These are phyloP conservation scores for Rhizomucor pusillus DNA, from an alignment of 371 early-diverging fungal genomes.

Conservation along the genomic window DNA sequence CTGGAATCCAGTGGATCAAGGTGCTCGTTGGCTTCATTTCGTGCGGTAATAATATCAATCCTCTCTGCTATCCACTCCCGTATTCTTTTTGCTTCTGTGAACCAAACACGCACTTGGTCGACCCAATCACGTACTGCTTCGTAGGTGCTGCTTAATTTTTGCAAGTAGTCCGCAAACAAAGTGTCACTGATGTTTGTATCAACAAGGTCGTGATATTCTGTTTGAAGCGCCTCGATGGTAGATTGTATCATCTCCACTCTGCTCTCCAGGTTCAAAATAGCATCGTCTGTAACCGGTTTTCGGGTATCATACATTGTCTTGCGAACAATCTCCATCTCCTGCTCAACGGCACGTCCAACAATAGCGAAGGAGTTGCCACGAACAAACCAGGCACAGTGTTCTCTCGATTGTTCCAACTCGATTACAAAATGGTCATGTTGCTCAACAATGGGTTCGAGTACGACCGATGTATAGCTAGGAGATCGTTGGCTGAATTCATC, in stretches of 20 bases:
- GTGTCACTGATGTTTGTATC: neutral
- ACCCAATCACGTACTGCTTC: constrained; percentile 40
- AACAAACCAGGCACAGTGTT: constrained; percentile 6
- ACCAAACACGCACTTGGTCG: constrained; percentile 33
- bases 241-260: constrained; percentile 28
- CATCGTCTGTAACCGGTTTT: constrained; percentile 25
- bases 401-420: neutral
- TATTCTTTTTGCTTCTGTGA: constrained; percentile 30
- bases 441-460: constrained; percentile 5
- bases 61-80: constrained; percentile 38
- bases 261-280: constrained; percentile 33
- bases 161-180: constrained; percentile 7
- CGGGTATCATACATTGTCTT: constrained; percentile 31
- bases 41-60: constrained; percentile 28
- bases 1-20: constrained; percentile 35
- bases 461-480: neutral
- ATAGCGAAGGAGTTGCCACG: constrained; percentile 30
- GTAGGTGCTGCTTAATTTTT: constrained; percentile 19
- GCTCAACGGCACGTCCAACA: constrained; percentile 34
- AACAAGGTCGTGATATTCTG: constrained; percentile 21
- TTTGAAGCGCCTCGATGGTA: constrained; percentile 23
- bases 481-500: neutral
- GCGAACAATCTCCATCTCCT: constrained; percentile 44
- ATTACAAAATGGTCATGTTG: constrained; percentile 6
- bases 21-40: constrained; percentile 19